phyloP scores from a whole-genome alignment of 306 rosid genomes.

The Parietaria judaica region DNA sequence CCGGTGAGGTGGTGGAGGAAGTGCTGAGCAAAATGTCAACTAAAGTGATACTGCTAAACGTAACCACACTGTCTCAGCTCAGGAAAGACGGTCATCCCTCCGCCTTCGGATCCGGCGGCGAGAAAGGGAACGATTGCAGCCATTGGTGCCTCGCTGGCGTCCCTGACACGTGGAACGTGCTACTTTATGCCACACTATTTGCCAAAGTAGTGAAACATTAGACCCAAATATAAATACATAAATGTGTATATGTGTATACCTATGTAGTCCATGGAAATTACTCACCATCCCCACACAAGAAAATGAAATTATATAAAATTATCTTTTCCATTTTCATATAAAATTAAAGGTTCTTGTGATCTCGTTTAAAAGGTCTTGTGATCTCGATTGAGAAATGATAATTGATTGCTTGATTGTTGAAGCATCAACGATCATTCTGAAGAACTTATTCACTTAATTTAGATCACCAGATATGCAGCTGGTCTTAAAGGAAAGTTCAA shows the following conservation, averaged over 20 bases:
- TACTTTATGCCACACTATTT: constrained; percentile 15
- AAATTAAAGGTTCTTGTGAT: too few species aligned
- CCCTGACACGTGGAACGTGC: constrained; percentile 31
- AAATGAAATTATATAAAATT: not conserved
- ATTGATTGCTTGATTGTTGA: too few species aligned
- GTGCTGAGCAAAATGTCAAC: constrained; percentile 16
- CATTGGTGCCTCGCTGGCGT: constrained; percentile 39
- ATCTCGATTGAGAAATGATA: too few species aligned
- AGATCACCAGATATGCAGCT: too few species aligned
- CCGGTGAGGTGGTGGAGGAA: constrained; percentile 11
- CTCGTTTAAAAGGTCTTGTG: too few species aligned
- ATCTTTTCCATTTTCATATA: not conserved
- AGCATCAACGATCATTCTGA: too few species aligned
- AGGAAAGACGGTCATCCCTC: constrained; percentile 35
- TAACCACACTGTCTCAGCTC: constrained; percentile 26
- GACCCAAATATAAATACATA: too few species aligned
- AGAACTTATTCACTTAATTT: too few species aligned
- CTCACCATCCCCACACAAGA: not conserved
- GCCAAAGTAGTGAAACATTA: too few species aligned
- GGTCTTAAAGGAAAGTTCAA: too few species aligned
- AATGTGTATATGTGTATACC: not conserved
- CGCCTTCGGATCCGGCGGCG: constrained; percentile 14
- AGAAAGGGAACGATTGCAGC: constrained; percentile 24
- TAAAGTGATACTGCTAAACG: constrained; percentile 14
- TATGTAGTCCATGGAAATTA: not conserved